Percentiles rank a stretch among this genome's conserved stretches.
phyloP scores from a whole-genome alignment of 352 stramenopile species.

The Blastocystis sp. region DNA sequence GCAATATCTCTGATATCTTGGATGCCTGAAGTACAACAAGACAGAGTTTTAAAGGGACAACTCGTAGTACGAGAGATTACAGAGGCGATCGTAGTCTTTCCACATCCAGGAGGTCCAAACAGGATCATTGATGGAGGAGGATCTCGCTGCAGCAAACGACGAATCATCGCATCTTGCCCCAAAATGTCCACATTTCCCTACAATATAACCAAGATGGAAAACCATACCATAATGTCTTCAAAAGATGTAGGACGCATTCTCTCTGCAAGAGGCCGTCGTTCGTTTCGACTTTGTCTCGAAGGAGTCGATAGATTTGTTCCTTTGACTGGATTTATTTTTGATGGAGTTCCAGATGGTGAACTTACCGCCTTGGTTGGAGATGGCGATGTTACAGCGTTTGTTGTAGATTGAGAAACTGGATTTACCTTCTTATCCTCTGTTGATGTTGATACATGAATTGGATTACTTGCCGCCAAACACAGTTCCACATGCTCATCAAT shows the following conservation, averaged over 20 bases:
- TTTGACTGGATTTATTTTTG: neutral
- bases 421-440: neutral
- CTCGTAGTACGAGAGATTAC: constrained; percentile 72
- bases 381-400: neutral
- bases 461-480: neutral
- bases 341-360: neutral
- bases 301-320: neutral
- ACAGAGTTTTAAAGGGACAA: constrained; percentile 70
- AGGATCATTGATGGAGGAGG: constrained; percentile 20
- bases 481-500: constrained; percentile 30
- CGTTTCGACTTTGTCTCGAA: neutral
- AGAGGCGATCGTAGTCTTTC: constrained; percentile 76
- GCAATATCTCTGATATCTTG: constrained; percentile 74
- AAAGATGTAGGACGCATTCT: constrained; percentile 72
- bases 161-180: constrained; percentile 70
- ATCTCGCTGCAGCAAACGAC: neutral
- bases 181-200: constrained; percentile 70
- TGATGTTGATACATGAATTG: neutral
- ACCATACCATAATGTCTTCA: constrained; percentile 69
- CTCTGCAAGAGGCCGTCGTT: constrained; percentile 70
- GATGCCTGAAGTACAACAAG: constrained; percentile 72
- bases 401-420: neutral
- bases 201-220: constrained; percentile 72
- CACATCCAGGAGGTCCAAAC: constrained; percentile 73
- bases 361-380: neutral